Evolutionary conservation across 805 yeast genomes (phyloP), one percentile per base, ranked within the genome.

Genomic region (Candida chilensis): DNA sequence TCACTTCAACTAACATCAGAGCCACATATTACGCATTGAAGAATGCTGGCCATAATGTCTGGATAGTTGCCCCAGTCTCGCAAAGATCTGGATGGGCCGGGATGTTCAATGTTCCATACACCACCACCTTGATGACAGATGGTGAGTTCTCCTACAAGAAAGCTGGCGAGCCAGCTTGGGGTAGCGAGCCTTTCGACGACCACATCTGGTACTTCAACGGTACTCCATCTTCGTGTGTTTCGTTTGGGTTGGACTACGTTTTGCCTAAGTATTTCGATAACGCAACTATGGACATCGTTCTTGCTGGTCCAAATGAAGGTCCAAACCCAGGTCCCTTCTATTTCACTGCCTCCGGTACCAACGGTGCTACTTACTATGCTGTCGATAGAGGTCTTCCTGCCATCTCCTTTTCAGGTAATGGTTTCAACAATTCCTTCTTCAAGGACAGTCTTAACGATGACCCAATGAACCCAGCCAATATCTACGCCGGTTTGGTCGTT

Each of bases 1-100:
- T 73, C 71, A 67, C 66, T 3, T 52, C 76, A 4, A 67, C 77
- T 28, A 70, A 70, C 43, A 67, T 73, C 44, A 64, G 78, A 45
- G 74, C 78, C 11, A 48, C 71, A 9, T 73, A 71, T 59, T 49
- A 61, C 30, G 69, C 56, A 20, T 57, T 70, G 37, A 58, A 47
- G 16, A 40, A 42, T 8, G 74, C 67, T n/a, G 74, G 73, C 17
- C 66, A 71, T 44, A 56, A 52, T 33, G 76, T 68, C 25, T 49
- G 61, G 29, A 39, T 67, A 40, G 71, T 66, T 22, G 76, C 76
- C 8, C 77, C 78, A 29, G 68, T 60, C 16, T 57, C 59, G 24
- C 70, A 66, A 39, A 57, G 66, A 50, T 61, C 71, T 0, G 77
- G 80, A 7, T 61, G 58, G 37, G 80, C 78, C 32, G 79, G 79